A percentile compares a stretch with the other conserved stretches of the same genome.
These are phyloP conservation scores for Curvularia eragrostidis DNA, from an alignment of 2,329 filamentous ascomycete genomes.

Conservation along the genomic window DNA sequence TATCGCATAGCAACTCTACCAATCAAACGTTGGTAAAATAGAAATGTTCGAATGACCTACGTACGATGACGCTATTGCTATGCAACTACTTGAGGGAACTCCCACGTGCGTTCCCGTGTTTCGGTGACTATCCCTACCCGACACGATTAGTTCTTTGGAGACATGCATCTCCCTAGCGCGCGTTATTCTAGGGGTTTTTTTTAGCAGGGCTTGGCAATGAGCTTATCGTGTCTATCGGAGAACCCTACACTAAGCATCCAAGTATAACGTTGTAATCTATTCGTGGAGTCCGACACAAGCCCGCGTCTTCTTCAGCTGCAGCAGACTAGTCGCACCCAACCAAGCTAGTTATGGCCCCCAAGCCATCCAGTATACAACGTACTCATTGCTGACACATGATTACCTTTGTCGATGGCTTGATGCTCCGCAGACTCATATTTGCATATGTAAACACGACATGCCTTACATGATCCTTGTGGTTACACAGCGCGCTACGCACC, in stretches of 20 bases:
- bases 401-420: neutral
- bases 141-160: neutral
- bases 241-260: neutral
- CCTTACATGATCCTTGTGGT: neutral
- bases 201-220: neutral
- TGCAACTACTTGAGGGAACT: neutral
- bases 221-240: neutral
- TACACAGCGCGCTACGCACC: neutral
- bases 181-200: neutral
- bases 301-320: neutral
- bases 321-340: neutral
- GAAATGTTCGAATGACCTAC: too few relatives aligned
- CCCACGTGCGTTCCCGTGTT: neutral
- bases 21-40: neutral
- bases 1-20: neutral
- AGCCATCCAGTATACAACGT: neutral
- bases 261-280: neutral
- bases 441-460: neutral
- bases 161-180: neutral
- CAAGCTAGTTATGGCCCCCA: neutral
- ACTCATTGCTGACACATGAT: conserved; percentile 8
- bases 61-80: neutral
- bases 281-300: neutral
- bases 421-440: neutral
- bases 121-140: neutral